Evolutionary conservation across 2,329 filamentous ascomycete genomes (phyloP).

Genomic region (Aspergillus aculeatinus): DNA sequence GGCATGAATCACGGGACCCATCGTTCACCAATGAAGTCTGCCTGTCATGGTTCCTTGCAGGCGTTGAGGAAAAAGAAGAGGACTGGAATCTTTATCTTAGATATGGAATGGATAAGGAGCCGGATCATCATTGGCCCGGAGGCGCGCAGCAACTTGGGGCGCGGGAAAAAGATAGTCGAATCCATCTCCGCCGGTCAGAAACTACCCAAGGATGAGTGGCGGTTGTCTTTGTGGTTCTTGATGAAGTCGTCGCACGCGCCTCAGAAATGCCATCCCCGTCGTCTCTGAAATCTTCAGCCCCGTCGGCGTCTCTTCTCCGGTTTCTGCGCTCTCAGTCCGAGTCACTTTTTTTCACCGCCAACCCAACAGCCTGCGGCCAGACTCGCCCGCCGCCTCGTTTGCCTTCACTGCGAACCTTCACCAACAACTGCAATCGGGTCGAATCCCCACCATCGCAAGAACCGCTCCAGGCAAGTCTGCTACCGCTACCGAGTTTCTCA

Average conservation of each 20-base stretch:
- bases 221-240: slow-evolving; percentile 8
- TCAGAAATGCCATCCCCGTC: slow-evolving; percentile 43
- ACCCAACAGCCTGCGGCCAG: slow-evolving; percentile 28
- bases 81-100: neutral
- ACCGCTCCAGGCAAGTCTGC: slow-evolving; percentile 32
- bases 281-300: slow-evolving; percentile 41
- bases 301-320: slow-evolving; percentile 62
- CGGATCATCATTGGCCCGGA: slow-evolving; percentile 12
- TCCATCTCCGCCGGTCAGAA: neutral
- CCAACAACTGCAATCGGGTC: slow-evolving; percentile 23
- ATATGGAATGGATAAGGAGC: neutral
- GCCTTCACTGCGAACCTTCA: slow-evolving; percentile 20
- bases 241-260: slow-evolving; percentile 11
- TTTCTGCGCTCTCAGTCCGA: slow-evolving; percentile 73
- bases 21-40: no score
- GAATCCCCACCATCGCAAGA: slow-evolving; percentile 22
- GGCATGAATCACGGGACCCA: no score
- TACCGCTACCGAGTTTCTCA: slow-evolving; percentile 22
- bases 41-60: no score
- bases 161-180: slow-evolving; percentile 1
- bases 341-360: slow-evolving; percentile 52
- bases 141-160: slow-evolving; percentile 6
- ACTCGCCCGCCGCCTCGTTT: slow-evolving; percentile 14
- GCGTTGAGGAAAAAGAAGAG: neutral
- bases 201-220: neutral